Evolutionary conservation across 768 basidiomycete species (phyloP).

Genomic region (Pleurotus sapidus): DNA sequence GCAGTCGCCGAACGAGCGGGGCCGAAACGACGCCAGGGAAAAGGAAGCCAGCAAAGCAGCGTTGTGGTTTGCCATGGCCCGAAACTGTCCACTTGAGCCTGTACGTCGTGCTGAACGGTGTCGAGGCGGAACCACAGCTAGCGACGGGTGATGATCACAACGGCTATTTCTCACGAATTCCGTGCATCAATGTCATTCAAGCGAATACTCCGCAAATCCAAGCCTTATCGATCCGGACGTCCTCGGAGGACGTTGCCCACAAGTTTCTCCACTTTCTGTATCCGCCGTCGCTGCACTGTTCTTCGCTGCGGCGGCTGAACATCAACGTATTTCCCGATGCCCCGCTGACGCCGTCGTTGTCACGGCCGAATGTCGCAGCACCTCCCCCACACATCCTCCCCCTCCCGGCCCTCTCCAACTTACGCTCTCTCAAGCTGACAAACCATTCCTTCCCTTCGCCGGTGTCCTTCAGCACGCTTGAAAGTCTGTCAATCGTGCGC

Average conservation of each 20-base stretch:
- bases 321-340: slow-evolving; percentile 7
- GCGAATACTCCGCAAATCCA: neutral
- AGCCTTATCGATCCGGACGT: slow-evolving; percentile 2
- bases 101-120: slow-evolving; percentile 13
- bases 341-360: neutral
- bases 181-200: slow-evolving; percentile 1
- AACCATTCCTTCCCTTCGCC: slow-evolving; percentile 21
- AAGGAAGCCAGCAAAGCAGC: slow-evolving; percentile 20
- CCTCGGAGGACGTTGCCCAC: neutral
- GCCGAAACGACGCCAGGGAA: slow-evolving; percentile 9
- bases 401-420: slow-evolving; percentile 6
- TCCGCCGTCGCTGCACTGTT: neutral
- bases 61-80: slow-evolving; percentile 26
- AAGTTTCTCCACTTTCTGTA: slow-evolving; percentile 5
- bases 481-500: slow-evolving; percentile 18
- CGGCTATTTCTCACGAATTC: slow-evolving; percentile 2
- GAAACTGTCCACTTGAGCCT: slow-evolving; percentile 22
- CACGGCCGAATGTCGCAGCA: neutral
- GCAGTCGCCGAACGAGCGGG: neutral
- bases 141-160: no score
- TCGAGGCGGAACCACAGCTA: neutral
- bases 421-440: slow-evolving; percentile 16
- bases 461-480: slow-evolving; percentile 15
- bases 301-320: slow-evolving; percentile 6
- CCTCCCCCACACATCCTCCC: slow-evolving; percentile 7